Conservation (phyloP, 352 stramenopile genomes). For the Pythium dissotocum region DNA sequence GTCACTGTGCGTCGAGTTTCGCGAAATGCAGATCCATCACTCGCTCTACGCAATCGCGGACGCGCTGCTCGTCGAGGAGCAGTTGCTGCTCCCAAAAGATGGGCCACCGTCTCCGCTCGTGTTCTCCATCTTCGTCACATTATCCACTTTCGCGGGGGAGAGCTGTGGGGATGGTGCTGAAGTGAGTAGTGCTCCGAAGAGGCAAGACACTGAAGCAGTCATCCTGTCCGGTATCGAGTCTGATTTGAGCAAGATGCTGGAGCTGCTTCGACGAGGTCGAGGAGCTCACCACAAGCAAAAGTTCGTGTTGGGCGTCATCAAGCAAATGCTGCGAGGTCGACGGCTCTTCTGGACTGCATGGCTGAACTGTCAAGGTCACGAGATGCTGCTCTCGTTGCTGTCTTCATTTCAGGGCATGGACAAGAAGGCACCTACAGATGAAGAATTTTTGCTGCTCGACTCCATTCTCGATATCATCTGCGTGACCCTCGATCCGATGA, state of each 20-base stretch:
- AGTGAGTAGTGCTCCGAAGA: background rate
- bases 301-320: conserved; percentile 44
- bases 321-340: conserved; percentile 45
- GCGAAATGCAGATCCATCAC: conserved; percentile 52
- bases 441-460: conserved; percentile 51
- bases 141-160: conserved; percentile 13
- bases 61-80: conserved; percentile 30
- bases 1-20: conserved; percentile 49
- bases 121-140: conserved; percentile 45
- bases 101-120: conserved; percentile 28
- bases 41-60: conserved; percentile 62
- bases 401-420: conserved; percentile 48
- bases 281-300: conserved; percentile 35
- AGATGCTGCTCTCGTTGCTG: conserved; percentile 59
- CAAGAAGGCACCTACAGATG: conserved; percentile 1
- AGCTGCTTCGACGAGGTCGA: conserved; percentile 48
- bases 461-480: conserved; percentile 50
- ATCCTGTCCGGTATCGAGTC: conserved; percentile 56
- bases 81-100: background rate
- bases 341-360: conserved; percentile 44
- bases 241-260: conserved; percentile 57
- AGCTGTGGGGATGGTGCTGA: background rate
- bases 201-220: background rate
- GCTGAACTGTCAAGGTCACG: conserved; percentile 54
- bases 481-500: conserved; percentile 42